phyloP scores from a whole-genome alignment of 1,284 basidiomycete genomes.

The Austroboletus niveus region DNA sequence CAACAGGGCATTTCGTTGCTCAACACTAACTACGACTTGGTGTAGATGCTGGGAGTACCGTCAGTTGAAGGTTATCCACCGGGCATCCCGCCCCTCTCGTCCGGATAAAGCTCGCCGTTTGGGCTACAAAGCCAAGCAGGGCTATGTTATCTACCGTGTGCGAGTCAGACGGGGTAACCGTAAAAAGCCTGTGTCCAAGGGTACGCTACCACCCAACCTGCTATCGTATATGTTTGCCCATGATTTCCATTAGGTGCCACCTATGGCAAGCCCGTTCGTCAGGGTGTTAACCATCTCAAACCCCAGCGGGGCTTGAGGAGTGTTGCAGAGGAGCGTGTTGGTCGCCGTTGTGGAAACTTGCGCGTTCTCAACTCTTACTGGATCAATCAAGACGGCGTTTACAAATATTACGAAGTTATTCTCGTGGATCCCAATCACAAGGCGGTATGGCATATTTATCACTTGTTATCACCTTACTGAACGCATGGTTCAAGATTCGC shows the following conservation, averaged over 20 bases:
- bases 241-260: slow-evolving; percentile 69
- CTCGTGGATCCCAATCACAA: slow-evolving; percentile 94
- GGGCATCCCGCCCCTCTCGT: slow-evolving; percentile 95
- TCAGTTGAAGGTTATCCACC: slow-evolving; percentile 97
- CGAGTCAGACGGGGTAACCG: slow-evolving; percentile 98
- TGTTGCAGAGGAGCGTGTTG: slow-evolving; percentile 98
- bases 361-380: slow-evolving; percentile 99
- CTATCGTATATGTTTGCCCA: slow-evolving; percentile 2
- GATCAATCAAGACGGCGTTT: slow-evolving; percentile 99
- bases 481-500: slow-evolving; percentile 60
- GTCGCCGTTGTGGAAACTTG: slow-evolving; percentile 93
- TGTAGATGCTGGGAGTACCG: slow-evolving; percentile 98
- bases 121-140: slow-evolving; percentile 99
- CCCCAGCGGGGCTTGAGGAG: slow-evolving; percentile 92
- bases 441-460: slow-evolving; percentile 58
- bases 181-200: slow-evolving; percentile 98
- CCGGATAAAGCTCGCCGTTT: slow-evolving; percentile 99
- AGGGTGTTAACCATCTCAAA: slow-evolving; percentile 99
- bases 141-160: slow-evolving; percentile 97
- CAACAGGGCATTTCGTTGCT: background rate
- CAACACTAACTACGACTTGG: slow-evolving; percentile 10
- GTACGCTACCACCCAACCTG: slow-evolving; percentile 41
- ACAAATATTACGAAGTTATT: slow-evolving; percentile 99
- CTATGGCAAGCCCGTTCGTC: slow-evolving; percentile 98
- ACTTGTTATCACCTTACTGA: slow-evolving; percentile 5